Evolutionary conservation across 768 basidiomycete genomes (phyloP).

Genomic region (Hemileccinum rubropunctum): DNA sequence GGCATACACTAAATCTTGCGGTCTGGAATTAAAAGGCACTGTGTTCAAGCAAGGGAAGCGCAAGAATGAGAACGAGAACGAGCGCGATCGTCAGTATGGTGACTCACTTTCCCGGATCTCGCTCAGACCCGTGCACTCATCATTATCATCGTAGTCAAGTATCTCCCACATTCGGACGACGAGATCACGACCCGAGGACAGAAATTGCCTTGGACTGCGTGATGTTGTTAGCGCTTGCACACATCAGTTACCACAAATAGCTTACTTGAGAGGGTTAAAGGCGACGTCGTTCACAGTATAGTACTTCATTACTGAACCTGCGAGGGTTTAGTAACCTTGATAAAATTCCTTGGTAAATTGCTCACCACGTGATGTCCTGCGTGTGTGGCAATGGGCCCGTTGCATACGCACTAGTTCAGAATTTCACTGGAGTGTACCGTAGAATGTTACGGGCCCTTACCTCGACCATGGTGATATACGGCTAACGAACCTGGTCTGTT

Average conservation of each 20-base stretch:
- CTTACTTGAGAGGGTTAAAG: slow-evolving; percentile 50
- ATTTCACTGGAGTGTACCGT: background rate
- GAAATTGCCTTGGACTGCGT: slow-evolving; percentile 37
- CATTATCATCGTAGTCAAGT: slow-evolving; percentile 19
- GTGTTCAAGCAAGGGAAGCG: background rate
- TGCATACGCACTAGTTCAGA: slow-evolving; percentile 15
- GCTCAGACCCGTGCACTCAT: slow-evolving; percentile 8
- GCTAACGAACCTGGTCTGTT: slow-evolving; percentile 49
- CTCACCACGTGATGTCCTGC: slow-evolving; percentile 20
- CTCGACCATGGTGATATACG: slow-evolving; percentile 35
- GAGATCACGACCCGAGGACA: slow-evolving; percentile 49
- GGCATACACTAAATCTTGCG: slow-evolving; percentile 46
- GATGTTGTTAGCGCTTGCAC: slow-evolving; percentile 3
- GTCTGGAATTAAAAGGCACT: slow-evolving; percentile 29
- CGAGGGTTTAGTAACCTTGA: background rate
- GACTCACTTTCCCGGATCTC: slow-evolving; percentile 18
- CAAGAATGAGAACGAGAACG: background rate
- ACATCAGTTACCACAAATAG: background rate
- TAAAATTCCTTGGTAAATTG: background rate
- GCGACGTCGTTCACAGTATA: slow-evolving; percentile 56
- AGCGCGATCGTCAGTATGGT: background rate
- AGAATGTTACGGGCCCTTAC: slow-evolving; percentile 10
- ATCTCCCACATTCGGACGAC: slow-evolving; percentile 43
- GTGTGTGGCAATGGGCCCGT: slow-evolving; percentile 19
- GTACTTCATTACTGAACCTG: slow-evolving; percentile 37